These are phyloP conservation scores for Populus simonii DNA, from an alignment of 345 rosid species.

Conservation along the genomic window DNA sequence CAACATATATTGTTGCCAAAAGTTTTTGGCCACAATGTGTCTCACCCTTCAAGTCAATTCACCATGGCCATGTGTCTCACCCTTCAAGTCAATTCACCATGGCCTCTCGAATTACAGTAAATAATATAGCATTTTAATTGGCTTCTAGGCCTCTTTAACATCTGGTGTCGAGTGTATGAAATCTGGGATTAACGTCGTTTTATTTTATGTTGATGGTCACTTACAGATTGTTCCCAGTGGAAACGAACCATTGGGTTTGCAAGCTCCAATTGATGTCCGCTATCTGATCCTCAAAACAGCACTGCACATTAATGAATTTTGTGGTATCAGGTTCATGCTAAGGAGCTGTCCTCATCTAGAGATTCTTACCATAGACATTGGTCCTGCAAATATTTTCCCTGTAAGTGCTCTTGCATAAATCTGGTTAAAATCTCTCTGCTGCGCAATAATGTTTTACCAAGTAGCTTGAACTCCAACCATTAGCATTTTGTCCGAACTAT, in stretches of 20 bases:
- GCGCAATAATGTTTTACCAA: not conserved
- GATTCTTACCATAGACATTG: slow-evolving; percentile 36
- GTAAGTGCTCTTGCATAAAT: slow-evolving; percentile 17
- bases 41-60: too few relatives aligned
- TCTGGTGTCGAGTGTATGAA: too few relatives aligned
- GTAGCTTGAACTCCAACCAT: not conserved
- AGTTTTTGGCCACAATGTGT: too few relatives aligned
- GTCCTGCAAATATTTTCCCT: slow-evolving; percentile 11
- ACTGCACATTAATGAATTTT: slow-evolving; percentile 28
- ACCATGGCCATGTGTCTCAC: too few relatives aligned
- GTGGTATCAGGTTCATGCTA: slow-evolving; percentile 40
- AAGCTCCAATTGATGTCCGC: slow-evolving; percentile 14
- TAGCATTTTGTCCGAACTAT: not conserved
- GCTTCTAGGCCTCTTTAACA: too few relatives aligned
- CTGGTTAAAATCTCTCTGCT: not conserved
- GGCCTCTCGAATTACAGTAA: too few relatives aligned
- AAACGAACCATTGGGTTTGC: slow-evolving; percentile 13
- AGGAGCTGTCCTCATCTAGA: slow-evolving; percentile 30
- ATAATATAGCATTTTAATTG: too few relatives aligned
- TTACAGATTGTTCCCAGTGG: slow-evolving; percentile 30
- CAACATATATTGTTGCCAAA: too few relatives aligned
- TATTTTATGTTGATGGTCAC: not conserved
- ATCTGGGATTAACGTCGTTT: not conserved
- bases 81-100: too few relatives aligned
- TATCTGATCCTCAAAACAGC: slow-evolving; percentile 37